Evolutionary conservation across 2,329 filamentous ascomycete species (phyloP), one percentile per base, ranked within the genome.

Genomic region (Stenocarpella maydis): DNA sequence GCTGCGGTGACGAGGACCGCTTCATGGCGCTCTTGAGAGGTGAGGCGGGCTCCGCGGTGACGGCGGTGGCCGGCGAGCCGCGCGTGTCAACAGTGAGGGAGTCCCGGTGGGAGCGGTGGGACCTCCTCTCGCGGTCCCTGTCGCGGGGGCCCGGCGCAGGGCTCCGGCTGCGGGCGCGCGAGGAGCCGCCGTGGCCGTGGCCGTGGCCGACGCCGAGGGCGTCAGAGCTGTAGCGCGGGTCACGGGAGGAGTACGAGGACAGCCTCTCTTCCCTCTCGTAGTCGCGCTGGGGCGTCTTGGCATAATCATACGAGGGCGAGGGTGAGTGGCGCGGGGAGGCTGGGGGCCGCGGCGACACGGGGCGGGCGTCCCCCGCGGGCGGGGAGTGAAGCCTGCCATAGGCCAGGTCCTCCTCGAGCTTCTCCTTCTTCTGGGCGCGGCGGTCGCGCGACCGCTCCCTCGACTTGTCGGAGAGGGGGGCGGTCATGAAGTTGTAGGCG

Each of bases 1-100:
- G 86, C 72, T 81, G 79, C 0, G 85, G 84, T 4, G 86, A 87
- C 55, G 75, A 78, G 64, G 82, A 82, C 45, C 82, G 78, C 65
- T 76, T 76, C 71, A 78, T 75, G 64, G 76, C 75, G 12, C 80
- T 80, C 61, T 78, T 77, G 68, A 78, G 72, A 72, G 74, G 72
- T 4, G 73, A 74, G 41, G 77, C 74, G 4, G 81, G 79, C 28
- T 84, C 84, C 31, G 82, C 82, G 0, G 80, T 81, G 64, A 86
- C 72, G 34, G 85, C 75, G 69, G 79, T 84, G 60, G 79, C 69
- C 12, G 75, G 77, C 17, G 83, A 79, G 63, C 72, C 73, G 14
- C 80, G 80, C 2, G 80, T 77, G 67, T 84, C 83, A 14, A 77
- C 77, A 12, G 73, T 73, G 68, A 79, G 79, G 3, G 77, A 78